Percentiles rank a stretch among this genome's conserved stretches.
Evolutionary conservation across 192 early-diverging fungal genomes (phyloP).

Genomic region (Mortierella claussenii): DNA sequence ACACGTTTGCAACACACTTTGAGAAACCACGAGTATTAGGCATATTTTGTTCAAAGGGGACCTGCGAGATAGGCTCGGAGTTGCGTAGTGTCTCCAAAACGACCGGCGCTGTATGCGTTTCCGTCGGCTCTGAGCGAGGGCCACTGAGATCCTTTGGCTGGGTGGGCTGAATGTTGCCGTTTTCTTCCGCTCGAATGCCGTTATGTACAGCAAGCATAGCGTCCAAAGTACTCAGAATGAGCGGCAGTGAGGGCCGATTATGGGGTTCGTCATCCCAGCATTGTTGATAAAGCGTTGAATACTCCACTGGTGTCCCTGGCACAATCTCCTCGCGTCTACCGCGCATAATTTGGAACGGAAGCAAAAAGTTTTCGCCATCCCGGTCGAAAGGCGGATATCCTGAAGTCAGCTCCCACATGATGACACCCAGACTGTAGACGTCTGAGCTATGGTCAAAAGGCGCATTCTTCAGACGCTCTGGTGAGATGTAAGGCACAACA

Average conservation of each 20-base stretch:
- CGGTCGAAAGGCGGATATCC: conserved; percentile 43
- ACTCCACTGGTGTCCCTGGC: conserved; percentile 49
- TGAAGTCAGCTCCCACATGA: conserved; percentile 57
- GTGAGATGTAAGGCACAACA: conserved; percentile 55
- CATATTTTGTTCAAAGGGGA: no score
- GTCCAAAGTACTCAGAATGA: conserved; percentile 18
- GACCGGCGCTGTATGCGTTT: background rate
- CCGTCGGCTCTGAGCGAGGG: conserved; percentile 16
- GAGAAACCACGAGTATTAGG: background rate
- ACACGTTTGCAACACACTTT: conserved; percentile 5
- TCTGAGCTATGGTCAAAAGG: conserved; percentile 50
- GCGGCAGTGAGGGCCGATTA: conserved; percentile 20
- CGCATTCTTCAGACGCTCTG: conserved; percentile 41
- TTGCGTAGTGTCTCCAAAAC: background rate
- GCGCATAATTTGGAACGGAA: conserved; percentile 40
- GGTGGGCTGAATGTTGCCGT: background rate
- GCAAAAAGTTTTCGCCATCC: conserved; percentile 42
- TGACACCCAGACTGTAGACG: conserved; percentile 55
- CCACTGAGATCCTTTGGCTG: conserved; percentile 1
- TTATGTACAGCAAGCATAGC: conserved; percentile 9
- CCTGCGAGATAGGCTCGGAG: conserved; percentile 13
- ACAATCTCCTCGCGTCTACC: conserved; percentile 38
- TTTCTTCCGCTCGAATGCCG: conserved; percentile 2
- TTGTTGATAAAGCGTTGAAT: conserved; percentile 50
- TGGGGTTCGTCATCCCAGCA: conserved; percentile 58